Evolutionary conservation across 768 basidiomycete genomes (phyloP).

Genomic region (Kondoa subrosea): DNA sequence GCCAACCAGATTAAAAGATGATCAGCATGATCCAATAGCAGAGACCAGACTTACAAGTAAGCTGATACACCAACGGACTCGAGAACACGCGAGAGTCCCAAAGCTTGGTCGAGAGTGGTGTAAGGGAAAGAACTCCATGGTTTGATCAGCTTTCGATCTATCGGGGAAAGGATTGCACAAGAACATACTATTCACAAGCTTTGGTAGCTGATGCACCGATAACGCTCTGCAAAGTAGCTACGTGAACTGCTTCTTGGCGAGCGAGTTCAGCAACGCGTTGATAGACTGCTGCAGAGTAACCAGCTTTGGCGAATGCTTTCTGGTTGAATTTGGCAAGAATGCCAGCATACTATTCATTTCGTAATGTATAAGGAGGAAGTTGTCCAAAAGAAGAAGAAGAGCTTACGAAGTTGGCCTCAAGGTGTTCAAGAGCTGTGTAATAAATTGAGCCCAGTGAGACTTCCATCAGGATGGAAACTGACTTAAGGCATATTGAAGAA

Average conservation of each 20-base stretch:
- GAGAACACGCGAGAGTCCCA: conserved; percentile 38
- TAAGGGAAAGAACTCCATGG: background rate
- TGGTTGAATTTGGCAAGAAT: too few species aligned
- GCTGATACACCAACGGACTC: conserved; percentile 43
- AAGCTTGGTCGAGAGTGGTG: background rate
- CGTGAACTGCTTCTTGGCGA: background rate
- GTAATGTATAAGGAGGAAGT: too few species aligned
- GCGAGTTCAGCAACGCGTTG: background rate
- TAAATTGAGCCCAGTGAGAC: too few species aligned
- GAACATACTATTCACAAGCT: background rate
- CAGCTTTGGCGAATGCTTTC: too few species aligned
- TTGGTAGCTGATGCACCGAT: background rate
- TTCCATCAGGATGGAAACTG: too few species aligned
- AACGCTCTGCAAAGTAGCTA: background rate
- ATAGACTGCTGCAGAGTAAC: too few species aligned
- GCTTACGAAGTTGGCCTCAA: too few species aligned
- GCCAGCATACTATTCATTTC: too few species aligned
- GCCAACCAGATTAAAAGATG: too few species aligned
- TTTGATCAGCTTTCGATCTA: background rate
- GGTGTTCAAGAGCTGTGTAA: too few species aligned
- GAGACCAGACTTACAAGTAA: conserved; percentile 38
- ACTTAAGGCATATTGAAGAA: too few species aligned
- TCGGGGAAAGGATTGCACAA: background rate
- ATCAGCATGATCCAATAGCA: background rate
- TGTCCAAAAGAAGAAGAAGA: too few species aligned